Conservation (phyloP, 108 stramenopile genomes). For the Conticribra weissflogii region DNA sequence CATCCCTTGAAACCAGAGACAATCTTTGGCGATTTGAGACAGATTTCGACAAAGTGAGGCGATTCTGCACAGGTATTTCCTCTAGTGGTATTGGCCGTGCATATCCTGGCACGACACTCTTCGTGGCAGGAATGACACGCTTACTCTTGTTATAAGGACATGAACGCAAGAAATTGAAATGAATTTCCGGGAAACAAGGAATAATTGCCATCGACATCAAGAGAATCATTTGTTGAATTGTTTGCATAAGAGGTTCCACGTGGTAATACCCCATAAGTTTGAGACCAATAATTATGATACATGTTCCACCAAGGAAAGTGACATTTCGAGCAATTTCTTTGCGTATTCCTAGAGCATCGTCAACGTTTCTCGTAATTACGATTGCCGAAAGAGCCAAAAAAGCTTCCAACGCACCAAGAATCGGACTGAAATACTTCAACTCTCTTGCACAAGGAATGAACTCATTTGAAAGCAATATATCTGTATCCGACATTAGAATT, state of each 20-base stretch:
- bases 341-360: conserved; percentile 46
- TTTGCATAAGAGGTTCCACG: conserved; percentile 42
- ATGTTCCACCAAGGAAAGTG: conserved; percentile 30
- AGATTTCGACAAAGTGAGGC: no score
- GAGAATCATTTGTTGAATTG: conserved; percentile 50
- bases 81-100: conserved; percentile 44
- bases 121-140: conserved; percentile 25
- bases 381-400: conserved; percentile 16
- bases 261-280: conserved; percentile 29
- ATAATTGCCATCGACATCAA: conserved; percentile 41
- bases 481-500: conserved; percentile 5
- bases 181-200: conserved; percentile 34
- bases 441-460: conserved; percentile 23
- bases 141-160: conserved; percentile 14
- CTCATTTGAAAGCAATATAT: conserved; percentile 16
- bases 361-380: conserved; percentile 14
- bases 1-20: conserved; percentile 41
- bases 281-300: conserved; percentile 22
- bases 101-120: conserved; percentile 38
- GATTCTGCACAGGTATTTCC: no score
- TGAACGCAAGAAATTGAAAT: conserved; percentile 1
- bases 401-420: conserved; percentile 16
- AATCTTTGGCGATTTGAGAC: conserved; percentile 2
- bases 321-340: conserved; percentile 41
- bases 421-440: conserved; percentile 15